A percentile compares a stretch with the other conserved stretches of the same genome.
Evolutionary conservation across 148 eudicot species (phyloP).

Genomic region (Chenopodium album): DNA sequence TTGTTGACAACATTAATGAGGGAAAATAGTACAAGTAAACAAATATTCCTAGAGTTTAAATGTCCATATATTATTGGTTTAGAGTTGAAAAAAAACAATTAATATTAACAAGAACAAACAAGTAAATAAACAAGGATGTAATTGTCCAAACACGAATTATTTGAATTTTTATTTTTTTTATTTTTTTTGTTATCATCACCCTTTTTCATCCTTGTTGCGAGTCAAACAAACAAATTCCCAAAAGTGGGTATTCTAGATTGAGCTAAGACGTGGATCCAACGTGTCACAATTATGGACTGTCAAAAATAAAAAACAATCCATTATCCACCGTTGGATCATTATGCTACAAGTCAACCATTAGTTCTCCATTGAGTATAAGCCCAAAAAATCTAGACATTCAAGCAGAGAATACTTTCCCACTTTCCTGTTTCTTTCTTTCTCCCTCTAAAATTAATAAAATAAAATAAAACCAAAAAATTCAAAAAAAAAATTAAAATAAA

Average conservation of each 20-base stretch:
- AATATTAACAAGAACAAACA: too few species aligned
- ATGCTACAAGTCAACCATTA: neutral
- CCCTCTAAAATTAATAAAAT: neutral
- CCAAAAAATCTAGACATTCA: neutral
- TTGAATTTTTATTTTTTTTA: too few species aligned
- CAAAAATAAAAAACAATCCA: neutral
- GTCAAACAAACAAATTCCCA: slow-evolving; percentile 2
- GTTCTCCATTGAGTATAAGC: neutral
- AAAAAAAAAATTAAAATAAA: neutral
- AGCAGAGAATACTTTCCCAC: neutral
- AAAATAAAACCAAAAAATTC: neutral
- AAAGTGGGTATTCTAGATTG: slow-evolving; percentile 13
- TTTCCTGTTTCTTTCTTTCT: neutral
- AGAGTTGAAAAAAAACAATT: too few species aligned
- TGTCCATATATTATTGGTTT: too few species aligned
- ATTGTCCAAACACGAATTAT: too few species aligned
- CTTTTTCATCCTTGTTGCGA: neutral
- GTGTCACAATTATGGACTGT: slow-evolving; percentile 25
- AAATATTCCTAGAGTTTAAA: too few species aligned
- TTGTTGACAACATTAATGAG: too few species aligned
- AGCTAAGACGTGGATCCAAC: slow-evolving; percentile 36
- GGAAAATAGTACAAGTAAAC: too few species aligned
- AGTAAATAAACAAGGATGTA: too few species aligned
- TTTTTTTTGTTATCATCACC: too few species aligned
- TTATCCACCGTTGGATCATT: slow-evolving; percentile 25